Evolutionary conservation across 208 protist genomes (phyloP).

Genomic region (Leptomonas pyrrhocoris): DNA sequence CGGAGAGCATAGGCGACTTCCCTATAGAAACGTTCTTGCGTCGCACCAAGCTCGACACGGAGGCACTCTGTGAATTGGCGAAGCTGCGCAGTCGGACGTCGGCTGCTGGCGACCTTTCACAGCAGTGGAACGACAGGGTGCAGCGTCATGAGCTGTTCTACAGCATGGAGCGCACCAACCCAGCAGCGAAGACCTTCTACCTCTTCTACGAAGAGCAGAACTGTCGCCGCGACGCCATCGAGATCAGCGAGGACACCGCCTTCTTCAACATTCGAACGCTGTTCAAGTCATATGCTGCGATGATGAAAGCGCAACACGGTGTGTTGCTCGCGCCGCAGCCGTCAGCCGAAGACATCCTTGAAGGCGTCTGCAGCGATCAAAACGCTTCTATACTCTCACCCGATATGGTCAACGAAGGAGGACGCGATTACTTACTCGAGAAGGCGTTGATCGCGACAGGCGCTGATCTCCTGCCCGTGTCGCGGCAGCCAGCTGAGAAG

Average conservation of each 20-base stretch:
- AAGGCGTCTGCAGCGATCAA: no score
- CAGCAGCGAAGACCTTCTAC: neutral
- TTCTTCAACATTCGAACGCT: constrained; percentile 21
- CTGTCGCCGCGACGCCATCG: constrained; percentile 6
- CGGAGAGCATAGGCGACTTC: constrained; percentile 14
- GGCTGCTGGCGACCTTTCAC: neutral
- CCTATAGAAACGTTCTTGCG: neutral
- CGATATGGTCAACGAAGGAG: neutral
- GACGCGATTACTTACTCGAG: neutral
- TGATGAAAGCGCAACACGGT: neutral
- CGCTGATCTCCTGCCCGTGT: no score
- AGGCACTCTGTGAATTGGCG: neutral
- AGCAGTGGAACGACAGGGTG: neutral
- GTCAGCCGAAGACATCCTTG: neutral
- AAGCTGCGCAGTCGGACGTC: neutral
- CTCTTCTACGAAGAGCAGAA: constrained; percentile 18
- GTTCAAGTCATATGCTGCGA: constrained; percentile 12
- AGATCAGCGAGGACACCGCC: constrained; percentile 15
- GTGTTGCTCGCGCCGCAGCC: neutral
- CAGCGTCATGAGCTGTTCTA: neutral
- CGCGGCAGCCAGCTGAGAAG: no score
- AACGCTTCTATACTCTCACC: no score
- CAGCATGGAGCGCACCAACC: constrained; percentile 3
- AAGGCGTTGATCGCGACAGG: neutral
- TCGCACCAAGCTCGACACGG: neutral